Evolutionary conservation across 2,329 filamentous ascomycete genomes (phyloP).

Genomic region (Scedosporium dehoogii): DNA sequence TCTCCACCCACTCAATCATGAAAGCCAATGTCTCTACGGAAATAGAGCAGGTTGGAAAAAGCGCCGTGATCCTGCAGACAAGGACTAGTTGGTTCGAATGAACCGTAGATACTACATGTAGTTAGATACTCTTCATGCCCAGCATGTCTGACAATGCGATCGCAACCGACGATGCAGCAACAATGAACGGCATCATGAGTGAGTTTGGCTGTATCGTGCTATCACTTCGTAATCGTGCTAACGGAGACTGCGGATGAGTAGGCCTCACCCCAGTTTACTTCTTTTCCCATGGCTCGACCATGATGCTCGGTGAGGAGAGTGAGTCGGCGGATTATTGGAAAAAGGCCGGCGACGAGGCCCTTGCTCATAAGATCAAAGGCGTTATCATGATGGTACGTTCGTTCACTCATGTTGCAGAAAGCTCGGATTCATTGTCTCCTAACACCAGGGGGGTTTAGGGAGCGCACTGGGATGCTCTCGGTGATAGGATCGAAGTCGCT

Average conservation of each 20-base stretch:
- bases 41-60: too few species aligned
- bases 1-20: background rate
- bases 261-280: constrained; percentile 47
- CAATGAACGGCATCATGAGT: background rate
- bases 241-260: background rate
- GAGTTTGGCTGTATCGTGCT: background rate
- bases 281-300: constrained; percentile 62
- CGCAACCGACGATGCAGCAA: background rate
- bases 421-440: background rate
- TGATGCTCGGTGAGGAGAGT: constrained; percentile 60
- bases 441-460: constrained; percentile 27
- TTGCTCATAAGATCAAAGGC: constrained; percentile 43
- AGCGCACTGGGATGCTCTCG: constrained; percentile 54
- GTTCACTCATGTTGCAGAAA: background rate
- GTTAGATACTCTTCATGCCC: background rate
- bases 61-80: too few species aligned
- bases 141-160: background rate
- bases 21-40: too few species aligned
- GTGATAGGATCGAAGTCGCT: constrained; percentile 48
- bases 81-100: too few species aligned
- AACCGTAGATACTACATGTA: too few species aligned
- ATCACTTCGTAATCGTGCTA: background rate
- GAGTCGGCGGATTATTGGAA: constrained; percentile 56
- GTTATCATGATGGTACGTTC: constrained; percentile 52
- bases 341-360: constrained; percentile 47